Evolutionary conservation across 1,284 basidiomycete genomes (phyloP).

Genomic region (Trichosporon sp.): DNA sequence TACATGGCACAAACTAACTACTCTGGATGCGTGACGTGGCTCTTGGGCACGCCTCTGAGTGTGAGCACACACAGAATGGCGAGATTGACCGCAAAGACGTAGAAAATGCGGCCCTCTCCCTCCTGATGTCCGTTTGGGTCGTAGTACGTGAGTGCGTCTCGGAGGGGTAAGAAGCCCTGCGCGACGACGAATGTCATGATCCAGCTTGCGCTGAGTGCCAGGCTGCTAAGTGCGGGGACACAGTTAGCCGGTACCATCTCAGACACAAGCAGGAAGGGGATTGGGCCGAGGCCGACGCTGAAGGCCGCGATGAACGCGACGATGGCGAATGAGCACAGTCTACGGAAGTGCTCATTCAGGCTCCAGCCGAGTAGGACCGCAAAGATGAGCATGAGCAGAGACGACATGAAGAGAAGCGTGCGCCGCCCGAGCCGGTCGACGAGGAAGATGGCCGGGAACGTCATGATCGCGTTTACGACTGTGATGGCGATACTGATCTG

Average conservation of each 20-base stretch:
- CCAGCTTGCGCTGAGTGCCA: conserved; percentile 83
- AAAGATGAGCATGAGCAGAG: conserved; percentile 62
- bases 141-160: conserved; percentile 56
- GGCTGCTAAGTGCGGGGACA: conserved; percentile 74
- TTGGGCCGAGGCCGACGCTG: conserved; percentile 80
- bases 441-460: conserved; percentile 73
- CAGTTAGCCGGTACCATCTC: conserved; percentile 79
- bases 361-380: conserved; percentile 66
- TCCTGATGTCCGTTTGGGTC: conserved; percentile 32
- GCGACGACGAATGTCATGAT: conserved; percentile 75
- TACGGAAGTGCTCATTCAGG: conserved; percentile 58
- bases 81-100: conserved; percentile 58
- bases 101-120: conserved; percentile 75
- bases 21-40: background rate
- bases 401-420: conserved; percentile 46
- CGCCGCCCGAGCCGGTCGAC: conserved; percentile 59
- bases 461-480: conserved; percentile 72
- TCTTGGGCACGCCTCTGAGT: conserved; percentile 22
- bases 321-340: conserved; percentile 68
- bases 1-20: background rate
- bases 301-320: conserved; percentile 80
- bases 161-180: conserved; percentile 71
- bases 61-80: conserved; percentile 25
- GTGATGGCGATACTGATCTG: conserved; percentile 49
- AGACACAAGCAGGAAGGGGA: conserved; percentile 88